Evolutionary conservation across 257 asterid genomes (phyloP).

Genomic region (Gentiana macrophylla): DNA sequence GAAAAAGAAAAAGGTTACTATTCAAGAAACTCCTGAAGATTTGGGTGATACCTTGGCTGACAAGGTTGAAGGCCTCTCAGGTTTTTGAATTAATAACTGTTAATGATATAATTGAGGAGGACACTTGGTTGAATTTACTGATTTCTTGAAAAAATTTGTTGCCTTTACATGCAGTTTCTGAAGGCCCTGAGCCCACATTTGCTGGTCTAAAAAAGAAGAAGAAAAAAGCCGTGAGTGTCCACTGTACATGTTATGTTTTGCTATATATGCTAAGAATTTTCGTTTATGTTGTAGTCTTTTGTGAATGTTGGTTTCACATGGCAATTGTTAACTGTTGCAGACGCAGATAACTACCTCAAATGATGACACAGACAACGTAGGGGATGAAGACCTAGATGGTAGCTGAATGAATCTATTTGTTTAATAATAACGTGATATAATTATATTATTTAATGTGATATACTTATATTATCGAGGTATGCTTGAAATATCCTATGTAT

Average conservation of each 20-base stretch:
- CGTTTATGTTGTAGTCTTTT: not conserved
- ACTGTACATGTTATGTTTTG: not conserved
- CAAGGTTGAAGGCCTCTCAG: slow-evolving; percentile 66
- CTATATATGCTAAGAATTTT: not conserved
- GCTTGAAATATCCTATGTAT: not conserved
- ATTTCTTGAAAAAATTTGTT: not conserved
- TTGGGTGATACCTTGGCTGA: slow-evolving; percentile 50
- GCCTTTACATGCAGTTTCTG: slow-evolving; percentile 45
- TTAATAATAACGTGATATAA: too few species aligned
- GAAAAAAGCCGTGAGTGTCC: slow-evolving; percentile 46
- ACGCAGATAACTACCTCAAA: slow-evolving; percentile 46
- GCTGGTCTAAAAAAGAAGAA: slow-evolving; percentile 82
- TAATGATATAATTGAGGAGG: not conserved
- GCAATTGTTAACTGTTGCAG: slow-evolving; percentile 25
- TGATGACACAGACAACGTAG: slow-evolving; percentile 57
- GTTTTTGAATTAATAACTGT: slow-evolving; percentile 17
- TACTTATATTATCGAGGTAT: not conserved
- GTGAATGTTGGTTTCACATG: not conserved
- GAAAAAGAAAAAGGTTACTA: slow-evolving; percentile 86
- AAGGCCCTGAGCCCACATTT: slow-evolving; percentile 60
- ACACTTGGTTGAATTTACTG: too few species aligned
- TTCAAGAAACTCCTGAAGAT: slow-evolving; percentile 67
- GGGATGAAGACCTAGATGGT: slow-evolving; percentile 73
- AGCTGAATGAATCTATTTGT: not conserved
- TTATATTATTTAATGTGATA: too few species aligned